Conservation (phyloP, 768 basidiomycete genomes). For the Lactifluus piperatus region DNA sequence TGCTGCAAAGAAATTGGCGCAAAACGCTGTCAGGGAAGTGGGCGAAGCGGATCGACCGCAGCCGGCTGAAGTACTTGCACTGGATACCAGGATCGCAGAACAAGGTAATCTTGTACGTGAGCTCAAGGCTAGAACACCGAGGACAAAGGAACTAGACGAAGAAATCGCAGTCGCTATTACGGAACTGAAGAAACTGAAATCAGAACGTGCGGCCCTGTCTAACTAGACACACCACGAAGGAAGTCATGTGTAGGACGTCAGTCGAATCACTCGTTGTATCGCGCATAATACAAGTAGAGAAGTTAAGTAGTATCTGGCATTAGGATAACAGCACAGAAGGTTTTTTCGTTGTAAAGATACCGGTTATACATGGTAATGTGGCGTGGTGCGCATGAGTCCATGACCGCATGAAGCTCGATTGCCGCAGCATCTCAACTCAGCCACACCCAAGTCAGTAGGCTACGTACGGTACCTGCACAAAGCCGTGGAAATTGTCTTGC, state of each 20-base stretch:
- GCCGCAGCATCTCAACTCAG: not conserved
- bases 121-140: conserved; percentile 57
- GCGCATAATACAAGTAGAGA: not conserved
- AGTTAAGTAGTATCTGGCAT: not conserved
- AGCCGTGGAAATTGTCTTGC: not conserved
- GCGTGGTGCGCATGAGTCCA: not conserved
- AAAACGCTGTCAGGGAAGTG: conserved; percentile 32
- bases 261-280: conserved; percentile 1
- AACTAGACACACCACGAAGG: conserved; percentile 6
- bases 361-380: not conserved
- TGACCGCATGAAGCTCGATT: not conserved
- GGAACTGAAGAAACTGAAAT: conserved; percentile 57
- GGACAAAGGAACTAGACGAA: conserved; percentile 51
- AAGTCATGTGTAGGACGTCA: not conserved
- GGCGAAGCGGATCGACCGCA: conserved; percentile 45
- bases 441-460: not conserved
- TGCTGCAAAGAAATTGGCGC: conserved; percentile 37
- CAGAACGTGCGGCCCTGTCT: conserved; percentile 36
- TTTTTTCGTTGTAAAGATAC: not conserved
- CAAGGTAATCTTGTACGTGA: conserved; percentile 69
- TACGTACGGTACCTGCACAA: not conserved
- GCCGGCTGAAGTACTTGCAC: conserved; percentile 58
- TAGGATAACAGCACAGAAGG: not conserved
- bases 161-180: conserved; percentile 54
- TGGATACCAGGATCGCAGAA: conserved; percentile 65